These are phyloP conservation scores for Pleurostoma richardsiae DNA, from an alignment of 2,329 filamentous ascomycete genomes.

Conservation along the genomic window DNA sequence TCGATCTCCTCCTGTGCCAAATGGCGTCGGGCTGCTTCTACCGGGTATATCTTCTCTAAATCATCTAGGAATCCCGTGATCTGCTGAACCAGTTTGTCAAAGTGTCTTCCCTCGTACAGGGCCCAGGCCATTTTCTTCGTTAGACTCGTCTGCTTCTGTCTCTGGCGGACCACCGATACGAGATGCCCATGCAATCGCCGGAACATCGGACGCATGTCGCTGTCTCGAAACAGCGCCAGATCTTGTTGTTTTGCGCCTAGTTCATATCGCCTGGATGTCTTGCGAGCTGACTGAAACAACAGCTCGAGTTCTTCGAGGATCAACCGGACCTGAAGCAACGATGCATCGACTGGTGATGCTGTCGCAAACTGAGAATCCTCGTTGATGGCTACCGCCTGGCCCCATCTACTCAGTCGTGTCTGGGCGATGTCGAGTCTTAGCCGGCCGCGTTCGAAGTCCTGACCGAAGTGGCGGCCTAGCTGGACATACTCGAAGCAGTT, in stretches of 20 bases:
- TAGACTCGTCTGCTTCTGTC: slow-evolving; percentile 12
- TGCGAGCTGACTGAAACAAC: slow-evolving; percentile 15
- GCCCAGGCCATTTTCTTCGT: slow-evolving; percentile 15
- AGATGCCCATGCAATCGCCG: slow-evolving; percentile 1
- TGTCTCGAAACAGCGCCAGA: slow-evolving; percentile 3
- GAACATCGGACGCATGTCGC: slow-evolving; percentile 1
- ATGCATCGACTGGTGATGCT: slow-evolving; percentile 7
- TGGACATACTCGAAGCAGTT: slow-evolving; percentile 34
- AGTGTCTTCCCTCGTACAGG: slow-evolving; percentile 14
- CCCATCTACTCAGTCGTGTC: slow-evolving; percentile 26
- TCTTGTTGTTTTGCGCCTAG: slow-evolving; percentile 4
- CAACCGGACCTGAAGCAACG: slow-evolving; percentile 6
- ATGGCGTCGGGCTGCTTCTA: slow-evolving; percentile 7
- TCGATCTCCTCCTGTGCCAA: slow-evolving; percentile 15
- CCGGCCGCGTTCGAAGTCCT: slow-evolving; percentile 24
- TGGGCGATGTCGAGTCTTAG: slow-evolving; percentile 24
- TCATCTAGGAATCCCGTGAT: slow-evolving; percentile 15
- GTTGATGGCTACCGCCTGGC: slow-evolving; percentile 22
- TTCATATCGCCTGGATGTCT: slow-evolving; percentile 17
- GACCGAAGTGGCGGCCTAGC: slow-evolving; percentile 24
- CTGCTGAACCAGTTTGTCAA: slow-evolving; percentile 14
- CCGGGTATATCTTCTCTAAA: slow-evolving; percentile 16
- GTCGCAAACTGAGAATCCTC: slow-evolving; percentile 16
- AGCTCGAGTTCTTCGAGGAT: slow-evolving; percentile 18
- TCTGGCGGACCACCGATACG: slow-evolving; percentile 2